These are phyloP conservation scores for Botrytis porri DNA, from an alignment of 2,329 filamentous ascomycete species.

Conservation along the genomic window DNA sequence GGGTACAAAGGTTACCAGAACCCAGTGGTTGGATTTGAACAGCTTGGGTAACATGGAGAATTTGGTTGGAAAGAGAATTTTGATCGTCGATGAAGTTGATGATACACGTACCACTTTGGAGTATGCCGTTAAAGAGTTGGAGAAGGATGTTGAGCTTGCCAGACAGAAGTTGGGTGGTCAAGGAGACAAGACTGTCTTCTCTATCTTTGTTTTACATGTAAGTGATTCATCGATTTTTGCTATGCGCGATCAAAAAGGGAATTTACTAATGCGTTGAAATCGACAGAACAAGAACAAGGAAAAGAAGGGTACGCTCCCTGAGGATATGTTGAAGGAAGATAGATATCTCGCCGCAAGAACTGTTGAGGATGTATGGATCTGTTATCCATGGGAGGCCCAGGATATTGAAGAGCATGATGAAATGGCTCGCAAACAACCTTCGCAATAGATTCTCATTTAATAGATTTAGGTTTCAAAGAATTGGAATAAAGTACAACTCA, in stretches of 20 bases:
- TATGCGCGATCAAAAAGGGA: not conserved
- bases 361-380: constrained; percentile 94
- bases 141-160: constrained; percentile 89
- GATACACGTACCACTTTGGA: constrained; percentile 92
- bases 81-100: constrained; percentile 95
- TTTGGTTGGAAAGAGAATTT: constrained; percentile 83
- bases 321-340: constrained; percentile 68
- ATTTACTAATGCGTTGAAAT: not conserved
- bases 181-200: constrained; percentile 80
- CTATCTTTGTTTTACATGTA: constrained; percentile 93
- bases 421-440: constrained; percentile 48
- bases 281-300: constrained; percentile 88
- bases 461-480: not conserved
- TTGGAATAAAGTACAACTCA: not conserved
- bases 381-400: constrained; percentile 95
- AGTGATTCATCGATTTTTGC: constrained; percentile 3
- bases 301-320: constrained; percentile 85
- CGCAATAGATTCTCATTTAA: constrained; percentile 19
- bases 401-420: constrained; percentile 92
- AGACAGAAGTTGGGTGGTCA: constrained; percentile 68
- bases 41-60: constrained; percentile 80
- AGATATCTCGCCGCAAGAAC: constrained; percentile 85
- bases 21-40: constrained; percentile 94
- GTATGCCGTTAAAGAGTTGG: constrained; percentile 86
- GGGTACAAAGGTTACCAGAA: constrained; percentile 93